These are phyloP conservation scores for Picea glauca DNA, from an alignment of 75 land plant species.

Conservation along the genomic window DNA sequence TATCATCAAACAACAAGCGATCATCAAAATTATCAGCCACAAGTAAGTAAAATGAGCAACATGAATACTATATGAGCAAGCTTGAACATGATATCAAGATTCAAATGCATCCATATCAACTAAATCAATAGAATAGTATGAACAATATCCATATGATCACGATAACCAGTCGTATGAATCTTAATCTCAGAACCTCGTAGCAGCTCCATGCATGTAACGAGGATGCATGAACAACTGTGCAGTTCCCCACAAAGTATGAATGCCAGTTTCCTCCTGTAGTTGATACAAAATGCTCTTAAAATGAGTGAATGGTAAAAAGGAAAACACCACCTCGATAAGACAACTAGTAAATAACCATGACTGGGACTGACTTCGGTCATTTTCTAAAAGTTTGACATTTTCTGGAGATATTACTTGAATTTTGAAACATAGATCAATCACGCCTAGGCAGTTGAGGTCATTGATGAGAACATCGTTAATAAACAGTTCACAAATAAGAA, in stretches of 20 bases:
- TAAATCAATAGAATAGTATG: background rate
- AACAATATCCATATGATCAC: background rate
- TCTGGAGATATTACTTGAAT: too few species aligned
- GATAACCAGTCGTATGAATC: background rate
- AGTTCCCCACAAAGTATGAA: slow-evolving; percentile 92
- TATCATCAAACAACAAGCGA: slow-evolving; percentile 1
- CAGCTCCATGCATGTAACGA: slow-evolving; percentile 97
- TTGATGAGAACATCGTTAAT: background rate
- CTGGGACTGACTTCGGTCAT: too few species aligned
- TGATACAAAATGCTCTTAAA: background rate
- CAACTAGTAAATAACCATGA: too few species aligned
- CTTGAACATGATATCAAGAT: background rate
- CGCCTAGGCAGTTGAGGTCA: background rate
- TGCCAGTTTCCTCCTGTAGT: slow-evolving; percentile 56
- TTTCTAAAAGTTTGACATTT: too few species aligned
- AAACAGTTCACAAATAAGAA: background rate
- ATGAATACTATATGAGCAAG: background rate
- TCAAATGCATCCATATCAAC: background rate
- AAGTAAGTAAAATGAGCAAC: slow-evolving; percentile 1
- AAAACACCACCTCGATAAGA: background rate
- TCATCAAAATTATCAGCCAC: background rate
- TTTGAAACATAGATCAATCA: too few species aligned
- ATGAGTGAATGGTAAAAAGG: background rate
- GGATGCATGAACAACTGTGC: slow-evolving; percentile 94
- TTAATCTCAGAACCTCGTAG: slow-evolving; percentile 66